Percentiles rank a stretch among this genome's conserved stretches.
phyloP scores from a whole-genome alignment of 202 grass and related monocot species.

The Panicum hallii region DNA sequence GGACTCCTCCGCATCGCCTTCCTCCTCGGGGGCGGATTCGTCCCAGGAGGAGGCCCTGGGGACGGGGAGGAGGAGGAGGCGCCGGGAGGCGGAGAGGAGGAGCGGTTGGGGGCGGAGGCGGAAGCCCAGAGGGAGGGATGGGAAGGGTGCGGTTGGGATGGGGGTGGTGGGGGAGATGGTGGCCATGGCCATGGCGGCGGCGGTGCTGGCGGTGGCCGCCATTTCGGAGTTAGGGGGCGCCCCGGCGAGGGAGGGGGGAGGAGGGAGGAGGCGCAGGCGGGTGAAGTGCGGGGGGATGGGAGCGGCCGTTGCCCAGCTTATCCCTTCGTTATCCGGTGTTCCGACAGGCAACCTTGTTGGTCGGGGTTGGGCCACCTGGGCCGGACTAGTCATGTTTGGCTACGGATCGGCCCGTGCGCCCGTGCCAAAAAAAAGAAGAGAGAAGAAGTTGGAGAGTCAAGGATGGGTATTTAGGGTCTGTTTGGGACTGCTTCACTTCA shows the following conservation, averaged over 20 bases:
- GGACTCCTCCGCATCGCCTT: constrained; percentile 26
- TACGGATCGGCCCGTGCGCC: background rate
- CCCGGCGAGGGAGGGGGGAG: constrained; percentile 40
- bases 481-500: no score
- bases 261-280: background rate
- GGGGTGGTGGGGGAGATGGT: constrained; percentile 34
- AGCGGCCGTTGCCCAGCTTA: constrained; percentile 48
- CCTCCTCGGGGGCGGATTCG: constrained; percentile 38
- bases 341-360: background rate
- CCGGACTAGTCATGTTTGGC: background rate
- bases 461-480: no score
- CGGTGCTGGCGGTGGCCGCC: constrained; percentile 41
- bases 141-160: constrained; percentile 20
- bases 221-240: constrained; percentile 36
- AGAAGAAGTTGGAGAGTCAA: no score
- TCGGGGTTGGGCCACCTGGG: background rate
- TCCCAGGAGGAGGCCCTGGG: constrained; percentile 52
- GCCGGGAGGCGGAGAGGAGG: constrained; percentile 18
- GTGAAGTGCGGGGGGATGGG: background rate
- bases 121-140: constrained; percentile 22
- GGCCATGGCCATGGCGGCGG: constrained; percentile 48
- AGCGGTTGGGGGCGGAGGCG: constrained; percentile 43
- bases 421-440: no score
- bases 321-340: constrained; percentile 55
- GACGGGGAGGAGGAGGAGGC: constrained; percentile 39